These are phyloP conservation scores for Kluyveromyces lactis DNA, from an alignment of 805 yeast species.

Conservation along the genomic window DNA sequence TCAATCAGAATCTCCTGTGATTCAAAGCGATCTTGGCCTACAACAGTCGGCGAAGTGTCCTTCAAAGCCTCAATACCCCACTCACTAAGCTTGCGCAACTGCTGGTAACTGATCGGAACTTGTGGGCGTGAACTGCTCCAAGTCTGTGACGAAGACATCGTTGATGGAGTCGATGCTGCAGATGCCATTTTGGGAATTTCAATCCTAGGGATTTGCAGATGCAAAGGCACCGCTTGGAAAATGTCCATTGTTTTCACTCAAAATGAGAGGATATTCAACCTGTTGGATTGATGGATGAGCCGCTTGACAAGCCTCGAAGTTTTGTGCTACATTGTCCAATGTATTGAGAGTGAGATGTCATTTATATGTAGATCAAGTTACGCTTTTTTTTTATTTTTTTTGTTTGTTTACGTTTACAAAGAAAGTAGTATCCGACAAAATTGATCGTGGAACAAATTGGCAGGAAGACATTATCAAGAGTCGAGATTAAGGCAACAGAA, in stretches of 20 bases:
- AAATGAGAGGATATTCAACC: too few relatives aligned
- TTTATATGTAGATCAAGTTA: too few relatives aligned
- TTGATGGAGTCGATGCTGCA: not conserved
- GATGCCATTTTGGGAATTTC: not conserved
- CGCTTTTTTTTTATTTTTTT: not conserved
- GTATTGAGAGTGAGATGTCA: too few relatives aligned
- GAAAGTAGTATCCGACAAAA: too few relatives aligned
- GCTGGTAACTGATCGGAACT: not conserved
- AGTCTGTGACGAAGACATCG: constrained; percentile 2
- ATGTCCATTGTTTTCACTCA: not conserved
- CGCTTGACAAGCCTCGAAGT: too few relatives aligned
- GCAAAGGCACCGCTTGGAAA: not conserved
- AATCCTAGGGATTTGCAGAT: not conserved
- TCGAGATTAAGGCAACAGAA: too few relatives aligned
- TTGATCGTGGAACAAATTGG: too few relatives aligned
- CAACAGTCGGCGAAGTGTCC: constrained; percentile 24
- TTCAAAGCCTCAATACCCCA: constrained; percentile 11
- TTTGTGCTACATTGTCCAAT: too few relatives aligned
- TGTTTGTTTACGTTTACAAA: constrained; percentile 1
- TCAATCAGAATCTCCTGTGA: not conserved
- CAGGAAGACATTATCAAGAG: too few relatives aligned
- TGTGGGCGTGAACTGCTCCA: not conserved
- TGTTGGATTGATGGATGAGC: too few relatives aligned
- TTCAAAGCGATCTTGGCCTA: constrained; percentile 11
- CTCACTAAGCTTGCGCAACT: constrained; percentile 6